Evolutionary conservation across 2,329 filamentous ascomycete species (phyloP), one percentile per base, ranked within the genome.

Genomic region (Ascochyta fabae): DNA sequence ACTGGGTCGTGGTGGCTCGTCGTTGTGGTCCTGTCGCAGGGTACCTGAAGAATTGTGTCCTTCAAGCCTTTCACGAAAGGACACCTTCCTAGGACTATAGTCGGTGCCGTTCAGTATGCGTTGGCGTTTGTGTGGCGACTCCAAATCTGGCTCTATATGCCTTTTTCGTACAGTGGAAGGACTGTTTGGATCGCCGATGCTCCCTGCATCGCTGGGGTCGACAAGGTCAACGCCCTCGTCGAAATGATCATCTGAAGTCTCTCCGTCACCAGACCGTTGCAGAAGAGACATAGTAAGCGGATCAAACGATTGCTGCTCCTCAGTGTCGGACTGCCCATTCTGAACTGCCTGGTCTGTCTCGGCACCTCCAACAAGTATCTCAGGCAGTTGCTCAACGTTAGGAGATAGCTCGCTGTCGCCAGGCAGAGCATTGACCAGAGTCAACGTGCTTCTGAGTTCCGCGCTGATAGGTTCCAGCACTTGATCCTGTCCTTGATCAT

Each of bases 261-360:
- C 42, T 0, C 24, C 54, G 10, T 58, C 50, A 15, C 41, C 44
- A 13, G 56, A 58, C 16, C 41, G 45, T 27, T 56, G 48, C n/a
- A 67, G 46, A 16, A 66, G 50, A 15, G 67, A 74, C n/a, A 62
- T 34, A 15, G 70, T 72, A 16, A 74, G 52, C 4, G 70, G 72
- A 41, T 75, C 72, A 26, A 73, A 48, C 12, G 68, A 66, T 7
- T 60, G 60, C 15, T 66, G 54, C 27, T 68, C 65, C 31, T 67
- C 66, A 26, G 46, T 50, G n/a, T 68, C 65, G 4, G 56, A 64
- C 22, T 59, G 50, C 7, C 48, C 36, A 13, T 64, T 64, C 6
- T 34, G 42, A 22, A 62, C 59, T 33, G 64, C 52, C 64, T 70
- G 33, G 69, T 69, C 41, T 65, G 68, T 27, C 70, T 61, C 31